Conservation (phyloP, 2,329 filamentous ascomycete genomes). For the Xylariaceae sp. region DNA sequence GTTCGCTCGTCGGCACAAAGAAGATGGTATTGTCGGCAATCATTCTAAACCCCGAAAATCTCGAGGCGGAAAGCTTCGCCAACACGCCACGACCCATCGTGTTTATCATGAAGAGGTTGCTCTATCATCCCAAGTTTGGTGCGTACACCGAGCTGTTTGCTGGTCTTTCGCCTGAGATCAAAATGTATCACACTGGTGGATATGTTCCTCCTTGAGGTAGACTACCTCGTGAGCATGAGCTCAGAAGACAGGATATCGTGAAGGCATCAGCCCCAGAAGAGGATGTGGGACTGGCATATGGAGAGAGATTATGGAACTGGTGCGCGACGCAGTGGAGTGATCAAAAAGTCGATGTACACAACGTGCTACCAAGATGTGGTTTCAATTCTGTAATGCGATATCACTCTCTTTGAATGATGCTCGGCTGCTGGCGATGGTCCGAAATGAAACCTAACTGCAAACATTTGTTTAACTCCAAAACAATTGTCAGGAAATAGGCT, state of each 20-base stretch:
- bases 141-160: slow-evolving; percentile 21
- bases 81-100: slow-evolving; percentile 13
- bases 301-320: slow-evolving; percentile 30
- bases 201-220: slow-evolving; percentile 21
- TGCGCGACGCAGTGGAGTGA: too few species aligned
- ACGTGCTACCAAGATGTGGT: too few species aligned
- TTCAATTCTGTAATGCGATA: too few species aligned
- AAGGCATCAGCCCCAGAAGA: slow-evolving; percentile 24
- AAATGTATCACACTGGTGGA: slow-evolving; percentile 13
- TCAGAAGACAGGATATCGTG: slow-evolving; percentile 27
- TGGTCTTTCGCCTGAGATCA: slow-evolving; percentile 21
- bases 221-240: slow-evolving; percentile 10
- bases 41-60: slow-evolving; percentile 36
- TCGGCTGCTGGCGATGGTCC: too few species aligned
- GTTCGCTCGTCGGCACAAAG: too few species aligned
- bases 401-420: too few species aligned
- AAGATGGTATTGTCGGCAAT: too few species aligned
- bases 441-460: too few species aligned
- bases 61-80: slow-evolving; percentile 24
- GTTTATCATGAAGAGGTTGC: slow-evolving; percentile 7
- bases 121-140: slow-evolving; percentile 18
- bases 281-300: slow-evolving; percentile 28
- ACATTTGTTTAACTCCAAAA: too few species aligned
- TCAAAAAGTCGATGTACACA: too few species aligned
- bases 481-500: too few species aligned